Evolutionary conservation across 1,139 yeast genomes (phyloP).

Genomic region (Taiozyma sp.): DNA sequence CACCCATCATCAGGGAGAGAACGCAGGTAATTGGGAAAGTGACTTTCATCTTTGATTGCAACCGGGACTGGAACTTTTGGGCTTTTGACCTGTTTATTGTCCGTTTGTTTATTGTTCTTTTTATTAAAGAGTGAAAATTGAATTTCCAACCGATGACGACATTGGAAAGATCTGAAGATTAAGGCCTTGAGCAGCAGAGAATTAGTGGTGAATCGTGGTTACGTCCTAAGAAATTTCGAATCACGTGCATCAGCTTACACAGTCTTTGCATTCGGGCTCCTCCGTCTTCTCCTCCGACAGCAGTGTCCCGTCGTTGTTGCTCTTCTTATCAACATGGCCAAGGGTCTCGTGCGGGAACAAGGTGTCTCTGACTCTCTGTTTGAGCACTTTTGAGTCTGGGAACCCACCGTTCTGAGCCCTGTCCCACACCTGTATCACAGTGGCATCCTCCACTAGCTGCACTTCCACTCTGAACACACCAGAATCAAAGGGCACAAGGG

Average conservation of each 20-base stretch:
- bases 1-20: not conserved
- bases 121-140: not conserved
- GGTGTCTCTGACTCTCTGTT: conserved; percentile 46
- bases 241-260: not conserved
- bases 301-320: conserved; percentile 18
- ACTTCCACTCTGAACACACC: conserved; percentile 49
- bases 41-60: not conserved
- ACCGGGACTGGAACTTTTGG: too few relatives aligned
- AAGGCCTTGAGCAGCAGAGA: too few relatives aligned
- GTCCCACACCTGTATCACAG: conserved; percentile 44
- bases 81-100: too few relatives aligned
- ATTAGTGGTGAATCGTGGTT: too few relatives aligned
- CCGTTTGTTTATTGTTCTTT: not conserved
- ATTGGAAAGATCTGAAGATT: too few relatives aligned
- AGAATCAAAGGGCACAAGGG: conserved; percentile 45
- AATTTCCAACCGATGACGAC: not conserved
- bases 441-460: conserved; percentile 18
- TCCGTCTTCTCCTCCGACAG: conserved; percentile 2
- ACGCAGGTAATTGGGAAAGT: not conserved
- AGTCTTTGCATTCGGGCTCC: conserved; percentile 15
- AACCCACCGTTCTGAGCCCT: conserved; percentile 50
- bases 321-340: conserved; percentile 41
- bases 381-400: conserved; percentile 57
- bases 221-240: too few relatives aligned
- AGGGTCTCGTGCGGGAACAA: conserved; percentile 41